A percentile compares a stretch with the other conserved stretches of the same genome.
phyloP scores from a whole-genome alignment of 1,284 basidiomycete species.

The Schizophyllum amplum region DNA sequence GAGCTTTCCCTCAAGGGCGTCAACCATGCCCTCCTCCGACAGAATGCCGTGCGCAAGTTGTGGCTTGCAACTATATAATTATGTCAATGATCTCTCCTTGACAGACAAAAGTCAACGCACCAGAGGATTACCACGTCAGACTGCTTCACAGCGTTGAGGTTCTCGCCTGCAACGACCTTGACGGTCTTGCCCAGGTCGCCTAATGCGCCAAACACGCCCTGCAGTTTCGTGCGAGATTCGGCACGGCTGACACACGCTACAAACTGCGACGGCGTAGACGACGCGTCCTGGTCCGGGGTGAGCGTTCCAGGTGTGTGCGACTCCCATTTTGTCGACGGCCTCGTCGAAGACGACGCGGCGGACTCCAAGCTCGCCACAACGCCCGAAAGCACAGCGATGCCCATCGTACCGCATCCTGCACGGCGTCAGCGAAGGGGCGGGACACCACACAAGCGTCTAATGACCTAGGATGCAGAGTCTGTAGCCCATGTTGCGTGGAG shows the following conservation, averaged over 20 bases:
- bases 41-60: slow-evolving; percentile 80
- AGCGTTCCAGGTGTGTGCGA: slow-evolving; percentile 79
- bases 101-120: slow-evolving; percentile 36
- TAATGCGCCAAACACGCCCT: slow-evolving; percentile 51
- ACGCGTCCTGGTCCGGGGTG: slow-evolving; percentile 54
- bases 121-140: slow-evolving; percentile 86
- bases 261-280: slow-evolving; percentile 69
- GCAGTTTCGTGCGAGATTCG: slow-evolving; percentile 71
- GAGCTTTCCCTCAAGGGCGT: slow-evolving; percentile 85
- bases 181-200: slow-evolving; percentile 54
- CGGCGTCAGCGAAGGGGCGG: slow-evolving; percentile 6
- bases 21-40: slow-evolving; percentile 70
- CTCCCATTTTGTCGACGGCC: slow-evolving; percentile 53
- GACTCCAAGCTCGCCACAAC: slow-evolving; percentile 69
- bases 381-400: slow-evolving; percentile 90
- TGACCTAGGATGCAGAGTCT: slow-evolving; percentile 54
- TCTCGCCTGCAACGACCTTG: slow-evolving; percentile 63
- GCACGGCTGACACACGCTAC: slow-evolving; percentile 83
- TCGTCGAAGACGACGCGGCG: slow-evolving; percentile 23
- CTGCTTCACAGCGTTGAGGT: slow-evolving; percentile 65
- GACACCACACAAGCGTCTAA: not conserved
- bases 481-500: slow-evolving; percentile 39
- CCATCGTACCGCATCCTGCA: slow-evolving; percentile 98
- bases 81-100: not conserved
- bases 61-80: slow-evolving; percentile 81